A percentile compares a stretch with the other conserved stretches of the same genome.
Conservation (phyloP, 2,329 filamentous ascomycete genomes). For the Fusarium sp. region DNA sequence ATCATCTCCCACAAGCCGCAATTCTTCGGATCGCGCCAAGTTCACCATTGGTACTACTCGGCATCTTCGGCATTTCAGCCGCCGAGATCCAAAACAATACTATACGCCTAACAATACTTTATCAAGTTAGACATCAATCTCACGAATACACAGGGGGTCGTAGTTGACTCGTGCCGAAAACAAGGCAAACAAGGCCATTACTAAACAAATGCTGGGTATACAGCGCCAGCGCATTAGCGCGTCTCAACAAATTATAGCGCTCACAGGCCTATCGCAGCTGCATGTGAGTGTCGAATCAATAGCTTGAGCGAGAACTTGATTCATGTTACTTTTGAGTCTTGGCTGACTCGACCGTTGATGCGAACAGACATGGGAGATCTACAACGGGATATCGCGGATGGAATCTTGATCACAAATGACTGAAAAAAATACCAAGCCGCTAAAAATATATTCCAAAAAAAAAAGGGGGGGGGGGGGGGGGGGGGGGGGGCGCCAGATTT, state of each 20-base stretch:
- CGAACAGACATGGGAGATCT: neutral
- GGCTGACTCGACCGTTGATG: neutral
- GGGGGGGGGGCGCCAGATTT: too few relatives aligned
- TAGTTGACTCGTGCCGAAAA: neutral
- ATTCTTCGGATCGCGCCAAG: neutral
- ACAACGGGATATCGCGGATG: neutral
- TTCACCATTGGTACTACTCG: neutral
- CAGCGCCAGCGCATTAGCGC: neutral
- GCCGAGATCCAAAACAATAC: neutral
- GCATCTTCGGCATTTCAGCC: neutral
- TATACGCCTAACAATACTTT: neutral
- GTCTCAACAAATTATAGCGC: neutral
- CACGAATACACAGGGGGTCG: neutral
- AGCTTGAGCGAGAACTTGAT: neutral
- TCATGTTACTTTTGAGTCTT: neutral
- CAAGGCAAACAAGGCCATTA: neutral
- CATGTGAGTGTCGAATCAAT: neutral
- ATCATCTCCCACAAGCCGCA: neutral
- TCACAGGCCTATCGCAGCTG: neutral
- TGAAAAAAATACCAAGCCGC: neutral
- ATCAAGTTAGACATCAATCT: conserved; percentile 4
- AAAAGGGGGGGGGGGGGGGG: neutral
- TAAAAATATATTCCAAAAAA: neutral
- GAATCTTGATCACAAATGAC: conserved; percentile 13
- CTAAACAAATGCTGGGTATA: neutral